phyloP scores from a whole-genome alignment of 202 grass and related monocot genomes.

The Dendrocalamus latiflorus region DNA sequence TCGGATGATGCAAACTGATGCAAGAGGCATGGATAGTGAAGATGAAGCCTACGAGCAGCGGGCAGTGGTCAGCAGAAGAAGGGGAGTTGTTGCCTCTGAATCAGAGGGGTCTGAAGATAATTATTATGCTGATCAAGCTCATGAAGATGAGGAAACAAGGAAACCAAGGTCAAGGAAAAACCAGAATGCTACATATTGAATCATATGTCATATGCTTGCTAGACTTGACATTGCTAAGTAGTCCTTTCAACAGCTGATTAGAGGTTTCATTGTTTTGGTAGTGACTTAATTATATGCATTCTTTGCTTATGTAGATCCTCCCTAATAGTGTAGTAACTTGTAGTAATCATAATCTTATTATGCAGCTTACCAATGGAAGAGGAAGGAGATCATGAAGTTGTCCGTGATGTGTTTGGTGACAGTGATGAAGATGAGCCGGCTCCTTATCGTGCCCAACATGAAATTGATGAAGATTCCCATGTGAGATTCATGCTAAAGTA shows the following conservation, averaged over 20 bases:
- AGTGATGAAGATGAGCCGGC: constrained; percentile 85
- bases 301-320: not conserved
- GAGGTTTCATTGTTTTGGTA: constrained; percentile 16
- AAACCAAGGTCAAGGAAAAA: constrained; percentile 55
- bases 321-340: constrained; percentile 15
- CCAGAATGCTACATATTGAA: not conserved
- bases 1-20: constrained; percentile 47
- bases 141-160: constrained; percentile 55
- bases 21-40: constrained; percentile 64
- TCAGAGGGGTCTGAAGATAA: constrained; percentile 88
- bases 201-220: not conserved
- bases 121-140: constrained; percentile 53
- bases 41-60: constrained; percentile 71
- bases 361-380: constrained; percentile 42
- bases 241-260: not conserved
- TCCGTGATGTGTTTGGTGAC: constrained; percentile 95
- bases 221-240: not conserved
- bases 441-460: constrained; percentile 51
- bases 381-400: constrained; percentile 78
- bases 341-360: constrained; percentile 29
- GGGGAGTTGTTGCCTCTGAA: constrained; percentile 69
- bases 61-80: constrained; percentile 65
- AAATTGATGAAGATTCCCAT: constrained; percentile 76
- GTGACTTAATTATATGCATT: not conserved
- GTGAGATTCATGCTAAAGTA: constrained; percentile 42